Base-by-base conservation (phyloP, 1,139 yeast genomes). In the Candida dubliniensis region DNA sequence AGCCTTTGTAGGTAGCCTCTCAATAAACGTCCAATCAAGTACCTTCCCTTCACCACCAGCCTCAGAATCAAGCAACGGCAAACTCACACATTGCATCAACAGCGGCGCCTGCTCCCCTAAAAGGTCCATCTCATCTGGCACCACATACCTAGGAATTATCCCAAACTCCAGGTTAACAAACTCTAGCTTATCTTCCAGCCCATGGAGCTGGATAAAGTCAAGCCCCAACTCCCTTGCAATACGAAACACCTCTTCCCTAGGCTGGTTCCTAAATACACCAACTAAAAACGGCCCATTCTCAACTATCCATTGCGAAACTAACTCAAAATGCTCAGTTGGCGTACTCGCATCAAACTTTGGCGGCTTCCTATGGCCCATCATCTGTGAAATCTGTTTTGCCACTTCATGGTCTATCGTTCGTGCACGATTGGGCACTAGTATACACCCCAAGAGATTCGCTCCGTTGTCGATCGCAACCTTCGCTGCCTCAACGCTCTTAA, bases 261-360 rank as follows among this genome's bases (percentile, higher is more conserved):
- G 59, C 62, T 91, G 98, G 61, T 93, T 89, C 48, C 93, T 74
- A 65, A 93, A 90, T 2, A 93, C 99, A 0, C 98, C 99, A 2
- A 90, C 97, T 2, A 87, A 63, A 53, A 71, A 77, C 0, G 96
- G 96, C 0, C 91, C 87, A 47, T 77, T 71, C 37, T 65, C 67
- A 2, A 53, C 48, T 3, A 82, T 52, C 11, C 64, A 52, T n/a
- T 54, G 48, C 1, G 64, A 45, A 2, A 69, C 59, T 3, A 53
- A 48, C 2, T 56, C 58, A 51, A 76, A 76, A 63, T 74, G 76
- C n/a, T 60, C 69, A 2, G 54, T 53, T 2, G 58, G 49, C 24
- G 48, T 45, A 8, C 10, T 12, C 13, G 18, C 35, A 8, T 13
- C 23, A 23, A 23, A 25, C 24, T 31, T 29, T 25, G 33, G 6